phyloP scores from a whole-genome alignment of 805 yeast species.

The Suhomyces emberorum region DNA sequence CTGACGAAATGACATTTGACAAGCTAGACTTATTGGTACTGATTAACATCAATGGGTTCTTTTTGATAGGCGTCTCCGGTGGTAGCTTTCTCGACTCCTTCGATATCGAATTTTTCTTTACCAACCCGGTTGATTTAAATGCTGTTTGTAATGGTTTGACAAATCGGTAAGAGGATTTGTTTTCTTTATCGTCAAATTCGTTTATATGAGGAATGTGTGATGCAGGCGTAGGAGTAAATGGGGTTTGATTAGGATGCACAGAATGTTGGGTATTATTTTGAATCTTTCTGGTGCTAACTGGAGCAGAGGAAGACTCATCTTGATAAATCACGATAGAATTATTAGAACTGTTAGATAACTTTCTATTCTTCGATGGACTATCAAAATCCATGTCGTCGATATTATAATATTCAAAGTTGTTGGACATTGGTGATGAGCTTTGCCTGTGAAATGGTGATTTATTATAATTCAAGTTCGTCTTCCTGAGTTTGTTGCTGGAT shows the following conservation, averaged over 20 bases:
- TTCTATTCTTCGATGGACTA: constrained; percentile 31
- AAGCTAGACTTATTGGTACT: constrained; percentile 20
- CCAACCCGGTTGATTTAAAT: constrained; percentile 69
- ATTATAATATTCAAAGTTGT: constrained; percentile 21
- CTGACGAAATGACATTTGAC: constrained; percentile 17
- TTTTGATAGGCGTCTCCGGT: constrained; percentile 45
- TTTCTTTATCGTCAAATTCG: constrained; percentile 35
- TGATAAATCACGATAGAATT: constrained; percentile 23
- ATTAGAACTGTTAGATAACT: constrained; percentile 18
- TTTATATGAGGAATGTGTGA: background rate
- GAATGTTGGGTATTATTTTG: background rate
- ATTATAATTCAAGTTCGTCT: constrained; percentile 11
- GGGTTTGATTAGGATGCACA: constrained; percentile 26
- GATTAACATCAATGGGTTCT: constrained; percentile 36
- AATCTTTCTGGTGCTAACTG: constrained; percentile 3
- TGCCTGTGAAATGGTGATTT: constrained; percentile 13
- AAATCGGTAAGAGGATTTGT: constrained; percentile 49
- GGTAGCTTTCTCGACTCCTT: constrained; percentile 28
- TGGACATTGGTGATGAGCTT: constrained; percentile 10
- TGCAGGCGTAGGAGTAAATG: constrained; percentile 32
- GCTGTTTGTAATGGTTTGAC: constrained; percentile 87
- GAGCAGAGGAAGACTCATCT: constrained; percentile 11
- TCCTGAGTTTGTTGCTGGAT: constrained; percentile 12
- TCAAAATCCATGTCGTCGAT: constrained; percentile 27
- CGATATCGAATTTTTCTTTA: constrained; percentile 44